phyloP scores from a whole-genome alignment of 2,329 filamentous ascomycete species.

The Colletotrichum karsti region DNA sequence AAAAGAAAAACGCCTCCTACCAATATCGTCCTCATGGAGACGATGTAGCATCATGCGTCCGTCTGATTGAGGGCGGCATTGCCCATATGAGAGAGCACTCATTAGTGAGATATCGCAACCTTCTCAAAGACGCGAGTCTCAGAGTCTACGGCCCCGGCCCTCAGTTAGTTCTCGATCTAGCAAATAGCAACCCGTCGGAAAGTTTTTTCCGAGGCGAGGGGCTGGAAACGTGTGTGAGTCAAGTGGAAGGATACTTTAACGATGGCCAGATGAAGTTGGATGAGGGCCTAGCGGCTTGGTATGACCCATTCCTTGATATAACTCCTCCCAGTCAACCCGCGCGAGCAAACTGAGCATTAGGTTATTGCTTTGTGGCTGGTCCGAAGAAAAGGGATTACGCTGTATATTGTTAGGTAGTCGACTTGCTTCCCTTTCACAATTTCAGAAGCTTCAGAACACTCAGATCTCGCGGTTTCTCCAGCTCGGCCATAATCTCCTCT shows the following conservation, averaged over 20 bases:
- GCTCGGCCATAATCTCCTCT: constrained; percentile 33
- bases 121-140: constrained; percentile 26
- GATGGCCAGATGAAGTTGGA: constrained; percentile 21
- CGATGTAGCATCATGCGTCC: constrained; percentile 26
- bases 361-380: too few species aligned
- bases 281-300: constrained; percentile 29
- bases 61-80: constrained; percentile 22
- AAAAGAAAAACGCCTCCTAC: background rate
- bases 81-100: background rate
- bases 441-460: constrained; percentile 21
- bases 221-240: constrained; percentile 28
- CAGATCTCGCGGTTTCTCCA: constrained; percentile 34
- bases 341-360: background rate
- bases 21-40: constrained; percentile 12
- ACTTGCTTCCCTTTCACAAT: background rate
- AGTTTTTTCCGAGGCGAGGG: constrained; percentile 19
- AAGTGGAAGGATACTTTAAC: constrained; percentile 29
- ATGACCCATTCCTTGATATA: constrained; percentile 27
- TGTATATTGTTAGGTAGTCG: too few species aligned
- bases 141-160: constrained; percentile 26
- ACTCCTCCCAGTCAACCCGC: background rate
- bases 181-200: background rate
- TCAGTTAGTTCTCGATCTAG: background rate
- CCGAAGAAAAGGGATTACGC: too few species aligned
- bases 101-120: constrained; percentile 14